Evolutionary conservation across 2,329 filamentous ascomycete genomes (phyloP), one percentile per base, ranked within the genome.

Genomic region (Neurospora sp.): DNA sequence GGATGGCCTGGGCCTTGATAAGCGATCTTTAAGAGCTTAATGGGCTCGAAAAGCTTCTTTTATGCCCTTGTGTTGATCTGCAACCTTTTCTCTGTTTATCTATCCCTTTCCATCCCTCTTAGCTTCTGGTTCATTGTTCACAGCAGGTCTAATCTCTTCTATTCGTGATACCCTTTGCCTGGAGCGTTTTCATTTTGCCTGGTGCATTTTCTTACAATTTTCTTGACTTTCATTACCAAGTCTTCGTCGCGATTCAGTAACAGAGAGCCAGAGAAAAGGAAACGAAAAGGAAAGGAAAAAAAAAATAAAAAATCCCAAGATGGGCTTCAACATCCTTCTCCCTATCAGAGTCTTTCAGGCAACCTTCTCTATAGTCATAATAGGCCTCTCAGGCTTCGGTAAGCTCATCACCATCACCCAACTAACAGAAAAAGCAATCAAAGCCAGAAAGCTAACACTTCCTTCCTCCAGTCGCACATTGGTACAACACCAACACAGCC

Each of bases 401-500:
- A 81, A 57, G 72, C 15, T 62, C 28, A 4, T 2, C 38, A 41
- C 28, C n/a, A 12, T 11, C 52, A 6, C 15, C 36, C 28, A n/a
- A 62, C 52, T n/a, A 79, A 75, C 68, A 67, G n/a, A 71, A n/a
- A n/a, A 12, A 28, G 5, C n/a, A 38, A 36, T n/a, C 57, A 19
- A 36, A 23, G 4, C 33, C 33, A 11, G 12, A 57, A 37, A 62
- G 52, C 70, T 73, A 39, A 73, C 69, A 39, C 17, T 12, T 6
- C 38, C 23, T 11, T 11, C 28, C 15, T 38, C 23, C 69, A 89
- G 88, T 89, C 69, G 81, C 85, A 73, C 82, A 89, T 78, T 89
- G 86, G 85, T 89, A 88, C 77, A 82, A 85, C 76, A 80, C 78
- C 71, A 80, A 87, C 75, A 90, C 85, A 75, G 80, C 83, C 73